These are phyloP conservation scores for Daedaleopsis nitida DNA, from an alignment of 768 basidiomycete species.

Conservation along the genomic window DNA sequence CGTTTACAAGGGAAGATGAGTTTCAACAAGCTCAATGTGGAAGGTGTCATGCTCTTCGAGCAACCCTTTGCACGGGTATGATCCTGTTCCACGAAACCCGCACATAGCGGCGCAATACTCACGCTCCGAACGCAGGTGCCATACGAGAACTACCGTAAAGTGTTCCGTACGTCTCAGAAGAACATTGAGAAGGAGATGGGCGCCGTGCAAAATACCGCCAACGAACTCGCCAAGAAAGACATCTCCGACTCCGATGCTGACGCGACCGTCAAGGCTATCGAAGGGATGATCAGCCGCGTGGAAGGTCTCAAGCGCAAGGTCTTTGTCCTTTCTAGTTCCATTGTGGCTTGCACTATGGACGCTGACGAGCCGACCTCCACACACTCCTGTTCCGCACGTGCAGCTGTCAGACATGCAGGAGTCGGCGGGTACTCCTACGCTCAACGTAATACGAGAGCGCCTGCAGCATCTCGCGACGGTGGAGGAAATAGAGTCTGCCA, in stretches of 20 bases:
- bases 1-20: constrained; percentile 21
- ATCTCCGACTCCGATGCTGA: constrained; percentile 42
- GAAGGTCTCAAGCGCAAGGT: constrained; percentile 91
- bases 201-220: constrained; percentile 54
- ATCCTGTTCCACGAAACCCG: constrained; percentile 20
- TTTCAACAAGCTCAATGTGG: constrained; percentile 59
- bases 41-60: constrained; percentile 80
- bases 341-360: background rate
- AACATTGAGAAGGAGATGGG: constrained; percentile 79
- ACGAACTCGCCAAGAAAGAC: constrained; percentile 51
- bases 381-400: background rate
- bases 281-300: constrained; percentile 75
- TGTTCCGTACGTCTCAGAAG: constrained; percentile 82
- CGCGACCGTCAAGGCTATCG: constrained; percentile 55
- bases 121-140: constrained; percentile 61
- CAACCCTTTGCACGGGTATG: constrained; percentile 77
- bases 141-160: constrained; percentile 85
- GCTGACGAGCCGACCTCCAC: background rate
- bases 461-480: constrained; percentile 68
- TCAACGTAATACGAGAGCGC: constrained; percentile 74
- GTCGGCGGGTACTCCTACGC: constrained; percentile 53
- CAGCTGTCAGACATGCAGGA: constrained; percentile 55
- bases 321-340: background rate
- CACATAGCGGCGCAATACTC: background rate
- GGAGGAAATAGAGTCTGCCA: constrained; percentile 55